Conservation (phyloP, 257 asterid genomes). For the Penstemon davidsonii region DNA sequence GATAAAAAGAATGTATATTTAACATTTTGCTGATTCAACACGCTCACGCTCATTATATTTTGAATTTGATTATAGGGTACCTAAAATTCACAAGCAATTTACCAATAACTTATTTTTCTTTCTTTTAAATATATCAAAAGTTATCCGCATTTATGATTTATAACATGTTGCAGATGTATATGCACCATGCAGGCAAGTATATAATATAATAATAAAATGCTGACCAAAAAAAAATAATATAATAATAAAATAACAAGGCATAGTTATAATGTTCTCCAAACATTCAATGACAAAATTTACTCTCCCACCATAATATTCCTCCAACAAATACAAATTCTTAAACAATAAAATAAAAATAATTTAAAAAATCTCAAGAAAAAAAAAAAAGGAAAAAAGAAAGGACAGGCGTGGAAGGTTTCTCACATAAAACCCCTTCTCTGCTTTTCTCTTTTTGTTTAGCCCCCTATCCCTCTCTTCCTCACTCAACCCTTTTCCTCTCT, state of each 20-base stretch:
- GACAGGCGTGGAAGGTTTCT: conserved; percentile 78
- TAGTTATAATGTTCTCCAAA: conserved; percentile 12
- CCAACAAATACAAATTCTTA: conserved; percentile 21
- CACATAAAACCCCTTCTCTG: conserved; percentile 62
- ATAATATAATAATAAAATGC: too few species aligned
- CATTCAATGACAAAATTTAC: conserved; percentile 17
- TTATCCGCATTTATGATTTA: conserved; percentile 16
- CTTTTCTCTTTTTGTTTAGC: conserved; percentile 41
- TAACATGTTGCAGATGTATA: conserved; percentile 1
- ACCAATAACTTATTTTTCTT: too few species aligned
- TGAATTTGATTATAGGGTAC: too few species aligned
- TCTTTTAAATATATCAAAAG: neutral
- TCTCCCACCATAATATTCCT: conserved; percentile 32
- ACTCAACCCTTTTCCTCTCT: conserved; percentile 13
- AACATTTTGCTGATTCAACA: too few species aligned
- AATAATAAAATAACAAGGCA: neutral
- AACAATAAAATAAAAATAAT: neutral
- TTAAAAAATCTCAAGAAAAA: neutral
- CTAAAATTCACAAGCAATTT: too few species aligned
- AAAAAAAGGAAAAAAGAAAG: conserved; percentile 30
- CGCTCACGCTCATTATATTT: too few species aligned
- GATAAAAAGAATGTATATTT: too few species aligned
- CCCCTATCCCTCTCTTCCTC: conserved; percentile 13
- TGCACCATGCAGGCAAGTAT: conserved; percentile 10
- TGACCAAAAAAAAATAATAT: too few species aligned